Base-by-base conservation (phyloP, 805 yeast genomes). In the Candida glaebosa region DNA sequence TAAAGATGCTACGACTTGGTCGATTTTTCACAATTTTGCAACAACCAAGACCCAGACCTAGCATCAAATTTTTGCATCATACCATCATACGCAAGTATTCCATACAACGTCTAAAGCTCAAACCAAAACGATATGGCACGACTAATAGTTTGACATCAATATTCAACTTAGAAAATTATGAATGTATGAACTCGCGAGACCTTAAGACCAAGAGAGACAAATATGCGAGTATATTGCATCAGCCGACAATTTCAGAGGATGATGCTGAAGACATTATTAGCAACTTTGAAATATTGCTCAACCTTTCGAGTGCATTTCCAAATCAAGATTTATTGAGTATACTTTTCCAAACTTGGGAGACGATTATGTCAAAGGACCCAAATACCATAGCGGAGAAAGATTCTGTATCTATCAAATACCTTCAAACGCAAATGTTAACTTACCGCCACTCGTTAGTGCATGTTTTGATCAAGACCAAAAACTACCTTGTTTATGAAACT, bases 401-500 rank as follows among this genome's bases (percentile, higher is more conserved):
- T 5, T 19, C 43, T 14, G 37, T 28, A 1, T 33, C 37, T 2
- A 31, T 52, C 5, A 18, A n/a, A 5, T 31, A 34, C 6, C 40
- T 60, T 3, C 63, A 60, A 41, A 16, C 39, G 6, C 31, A 33
- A 18, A 39, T 64, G 15, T 34, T 58, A 8, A 25, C 38, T 3
- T 42, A 52, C 20, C 54, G 55, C 42, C 55, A 54, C 25, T 42
- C 40, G 3, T 41, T 66, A 30, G 46, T 55, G 14, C 62, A 63
- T 35, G 38, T 53, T n/a, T 42, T 61, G 42, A 57, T 64, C 39
- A 64, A 64, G 38, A 47, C 52, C 6, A 51, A 54, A 28, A 54
- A 53, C 24, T 62, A 51, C 43, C 39, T 44, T 7, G 31, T 53
- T 4, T 65, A 65, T 43, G 24, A 26, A 5, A 18, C 47, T 12